Base-by-base conservation (phyloP, 2,329 filamentous ascomycete genomes). In the Rhynchosporium agropyri region DNA sequence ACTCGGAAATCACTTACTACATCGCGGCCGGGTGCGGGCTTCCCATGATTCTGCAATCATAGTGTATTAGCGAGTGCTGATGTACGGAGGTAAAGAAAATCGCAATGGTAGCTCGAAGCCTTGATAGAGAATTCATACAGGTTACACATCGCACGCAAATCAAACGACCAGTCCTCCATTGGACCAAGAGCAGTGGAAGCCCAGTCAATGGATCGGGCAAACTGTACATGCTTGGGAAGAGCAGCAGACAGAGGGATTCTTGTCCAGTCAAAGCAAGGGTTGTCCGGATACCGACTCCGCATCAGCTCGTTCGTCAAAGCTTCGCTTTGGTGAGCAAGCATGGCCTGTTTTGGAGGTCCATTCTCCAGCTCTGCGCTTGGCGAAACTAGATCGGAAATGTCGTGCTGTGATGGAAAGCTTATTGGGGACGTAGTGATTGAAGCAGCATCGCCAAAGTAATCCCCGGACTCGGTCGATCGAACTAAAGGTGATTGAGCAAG, bases 101-200 rank as follows among this genome's bases (percentile, higher is more conserved):
- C 15, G 12, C 43, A n/a, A 9, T 26, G 43, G n/a, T 5, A 26
- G 13, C n/a, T 40, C 15, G 8, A 3, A 46, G 28, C 15, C 4
- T 36, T 13, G 20, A 8, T 4, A 31, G 12, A 31, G 53, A 40
- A 20, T 4, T 29, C 38, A 8, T 59, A 59, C 49, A 94, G 77
- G 74, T 93, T 94, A 56, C 89, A 88, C 87, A 93, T 91, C 66
- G 86, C 84, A 60, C 91, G 83, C 55, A 95, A 77, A 69, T 92
- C 89, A 36, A 84, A 77, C 0, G 83, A 79, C 90, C 91, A 96
- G 54, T 80, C 77, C 66, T 90, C 88, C 26, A 95, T 91, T 0
- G 90, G 89, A 0, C 91, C 91, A 1, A 95, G 79, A 3, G 87
- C 79, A 1, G 91, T 95, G 0, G 83, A 79, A 1, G 83, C 83